Conservation (phyloP, 768 basidiomycete genomes). For the Lactifluus rugatus region DNA sequence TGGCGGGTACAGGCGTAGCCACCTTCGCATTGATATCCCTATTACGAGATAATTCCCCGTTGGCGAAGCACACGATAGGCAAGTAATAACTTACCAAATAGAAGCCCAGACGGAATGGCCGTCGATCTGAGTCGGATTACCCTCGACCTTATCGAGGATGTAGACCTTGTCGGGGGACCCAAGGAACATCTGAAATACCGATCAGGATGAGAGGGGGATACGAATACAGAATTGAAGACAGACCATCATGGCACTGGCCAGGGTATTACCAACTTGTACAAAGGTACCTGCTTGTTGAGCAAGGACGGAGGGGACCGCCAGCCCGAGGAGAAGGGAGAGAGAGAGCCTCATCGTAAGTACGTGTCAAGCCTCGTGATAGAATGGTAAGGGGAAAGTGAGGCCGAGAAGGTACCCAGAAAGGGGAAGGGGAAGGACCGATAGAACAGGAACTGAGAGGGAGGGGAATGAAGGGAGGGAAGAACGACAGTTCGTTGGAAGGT, state of each 20-base stretch:
- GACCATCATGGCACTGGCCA: conserved; percentile 6
- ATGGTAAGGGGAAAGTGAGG: too few species aligned
- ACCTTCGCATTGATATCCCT: neutral
- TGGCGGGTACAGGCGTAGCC: neutral
- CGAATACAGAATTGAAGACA: neutral
- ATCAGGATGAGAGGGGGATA: neutral
- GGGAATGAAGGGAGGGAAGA: neutral
- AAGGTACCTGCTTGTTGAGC: neutral
- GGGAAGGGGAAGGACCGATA: neutral
- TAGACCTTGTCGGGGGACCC: conserved; percentile 1
- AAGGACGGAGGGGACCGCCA: neutral
- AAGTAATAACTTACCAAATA: neutral
- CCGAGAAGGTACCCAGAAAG: neutral
- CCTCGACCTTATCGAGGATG: conserved; percentile 6
- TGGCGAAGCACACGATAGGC: too few species aligned
- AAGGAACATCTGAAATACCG: neutral
- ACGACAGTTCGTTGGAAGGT: too few species aligned
- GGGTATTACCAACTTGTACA: neutral
- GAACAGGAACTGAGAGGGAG: neutral
- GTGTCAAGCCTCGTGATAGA: neutral
- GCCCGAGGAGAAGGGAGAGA: neutral
- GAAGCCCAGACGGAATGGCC: neutral
- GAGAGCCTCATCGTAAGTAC: neutral
- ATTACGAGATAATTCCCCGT: neutral
- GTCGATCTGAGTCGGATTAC: neutral